Conservation (phyloP, 345 rosid species). For the Aquilaria sinensis region DNA sequence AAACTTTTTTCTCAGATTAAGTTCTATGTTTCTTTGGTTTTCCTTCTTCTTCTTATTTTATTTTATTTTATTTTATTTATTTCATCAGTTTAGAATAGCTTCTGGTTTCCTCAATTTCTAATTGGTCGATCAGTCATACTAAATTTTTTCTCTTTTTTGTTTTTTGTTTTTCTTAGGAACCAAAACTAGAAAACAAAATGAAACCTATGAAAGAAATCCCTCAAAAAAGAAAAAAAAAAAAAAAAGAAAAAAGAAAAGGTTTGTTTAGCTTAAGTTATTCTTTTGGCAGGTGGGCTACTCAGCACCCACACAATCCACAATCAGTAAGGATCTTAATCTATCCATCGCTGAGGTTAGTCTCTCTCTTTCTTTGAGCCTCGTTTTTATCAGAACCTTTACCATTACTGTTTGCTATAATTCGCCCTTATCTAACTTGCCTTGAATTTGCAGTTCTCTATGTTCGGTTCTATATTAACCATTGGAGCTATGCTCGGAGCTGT, state of each 20-base stretch:
- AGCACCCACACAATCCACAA: constrained; percentile 84
- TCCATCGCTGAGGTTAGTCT: constrained; percentile 59
- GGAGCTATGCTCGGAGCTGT: constrained; percentile 97
- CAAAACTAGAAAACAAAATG: constrained; percentile 8
- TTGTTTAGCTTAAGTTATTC: constrained; percentile 35
- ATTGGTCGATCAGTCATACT: constrained; percentile 15
- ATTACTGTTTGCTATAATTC: neutral
- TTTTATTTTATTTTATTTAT: too few species aligned
- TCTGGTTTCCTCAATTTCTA: constrained; percentile 20
- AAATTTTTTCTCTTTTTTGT: constrained; percentile 10
- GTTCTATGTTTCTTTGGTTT: neutral
- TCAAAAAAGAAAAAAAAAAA: constrained; percentile 1
- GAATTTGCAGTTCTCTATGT: constrained; percentile 68
- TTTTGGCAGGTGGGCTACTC: constrained; percentile 91
- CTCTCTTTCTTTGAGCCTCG: neutral
- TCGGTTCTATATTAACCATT: constrained; percentile 89
- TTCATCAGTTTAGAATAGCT: constrained; percentile 4
- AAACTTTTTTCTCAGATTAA: neutral
- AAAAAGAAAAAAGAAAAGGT: constrained; percentile 8
- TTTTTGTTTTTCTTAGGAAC: constrained; percentile 21
- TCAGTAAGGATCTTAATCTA: constrained; percentile 73
- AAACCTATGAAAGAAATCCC: constrained; percentile 1
- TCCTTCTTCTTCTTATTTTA: too few species aligned
- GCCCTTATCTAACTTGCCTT: neutral
- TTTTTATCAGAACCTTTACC: neutral